Conservation (phyloP, 1,284 basidiomycete species). For the Leccinum subrobustum region DNA sequence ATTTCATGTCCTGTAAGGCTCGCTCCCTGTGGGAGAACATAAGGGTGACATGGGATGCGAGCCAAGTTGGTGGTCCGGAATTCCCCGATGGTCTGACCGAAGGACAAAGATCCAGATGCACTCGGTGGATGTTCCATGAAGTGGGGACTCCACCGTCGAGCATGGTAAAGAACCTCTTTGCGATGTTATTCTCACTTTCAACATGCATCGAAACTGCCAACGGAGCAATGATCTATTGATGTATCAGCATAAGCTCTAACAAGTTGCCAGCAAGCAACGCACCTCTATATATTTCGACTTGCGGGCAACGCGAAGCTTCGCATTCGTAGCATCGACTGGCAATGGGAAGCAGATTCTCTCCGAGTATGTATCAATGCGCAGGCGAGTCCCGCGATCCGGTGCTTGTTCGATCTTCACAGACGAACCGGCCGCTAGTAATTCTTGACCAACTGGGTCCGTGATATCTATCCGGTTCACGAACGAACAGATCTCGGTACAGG, state of each 20-base stretch:
- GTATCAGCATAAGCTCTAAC: neutral
- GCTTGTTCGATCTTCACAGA: slow-evolving; percentile 20
- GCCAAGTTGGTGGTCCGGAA: slow-evolving; percentile 25
- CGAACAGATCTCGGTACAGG: slow-evolving; percentile 17
- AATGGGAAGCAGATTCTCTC: slow-evolving; percentile 26
- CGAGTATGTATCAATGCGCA: slow-evolving; percentile 20
- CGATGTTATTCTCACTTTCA: slow-evolving; percentile 15
- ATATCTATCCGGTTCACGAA: slow-evolving; percentile 24
- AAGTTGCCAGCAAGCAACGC: slow-evolving; percentile 2
- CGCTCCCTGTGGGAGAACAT: slow-evolving; percentile 35
- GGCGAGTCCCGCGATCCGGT: neutral
- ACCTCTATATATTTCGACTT: slow-evolving; percentile 56
- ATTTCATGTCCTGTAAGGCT: slow-evolving; percentile 4
- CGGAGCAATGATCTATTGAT: slow-evolving; percentile 32
- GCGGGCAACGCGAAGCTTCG: slow-evolving; percentile 46
- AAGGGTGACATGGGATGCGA: slow-evolving; percentile 30
- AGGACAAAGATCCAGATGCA: slow-evolving; percentile 41
- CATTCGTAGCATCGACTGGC: slow-evolving; percentile 35
- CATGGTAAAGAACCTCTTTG: slow-evolving; percentile 37
- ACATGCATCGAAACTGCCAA: slow-evolving; percentile 17
- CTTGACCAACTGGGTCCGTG: slow-evolving; percentile 19
- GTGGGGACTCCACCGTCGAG: slow-evolving; percentile 19
- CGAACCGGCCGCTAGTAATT: slow-evolving; percentile 18
- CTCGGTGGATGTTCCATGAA: slow-evolving; percentile 42
- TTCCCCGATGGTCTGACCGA: slow-evolving; percentile 20